These are phyloP conservation scores for Fusarium sarcochroum DNA, from an alignment of 2,329 filamentous ascomycete species.

Conservation along the genomic window DNA sequence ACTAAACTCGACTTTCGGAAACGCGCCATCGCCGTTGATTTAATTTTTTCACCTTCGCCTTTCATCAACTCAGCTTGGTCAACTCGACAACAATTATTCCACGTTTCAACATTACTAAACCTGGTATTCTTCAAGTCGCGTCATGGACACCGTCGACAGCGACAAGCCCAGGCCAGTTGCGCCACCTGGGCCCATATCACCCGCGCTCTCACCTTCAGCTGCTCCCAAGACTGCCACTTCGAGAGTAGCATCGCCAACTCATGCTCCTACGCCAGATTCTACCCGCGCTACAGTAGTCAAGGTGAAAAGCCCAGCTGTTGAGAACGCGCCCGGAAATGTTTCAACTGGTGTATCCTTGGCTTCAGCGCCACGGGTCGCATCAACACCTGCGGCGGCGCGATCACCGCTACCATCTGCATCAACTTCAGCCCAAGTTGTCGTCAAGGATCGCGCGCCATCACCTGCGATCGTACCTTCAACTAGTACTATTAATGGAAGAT, in stretches of 20 bases:
- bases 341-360: slow-evolving; percentile 16
- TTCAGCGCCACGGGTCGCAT: slow-evolving; percentile 19
- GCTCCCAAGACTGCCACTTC: slow-evolving; percentile 38
- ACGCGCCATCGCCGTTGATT: slow-evolving; percentile 21
- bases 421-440: slow-evolving; percentile 30
- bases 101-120: slow-evolving; percentile 17
- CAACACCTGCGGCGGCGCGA: slow-evolving; percentile 22
- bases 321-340: slow-evolving; percentile 22
- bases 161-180: slow-evolving; percentile 48
- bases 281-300: slow-evolving; percentile 34
- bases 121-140: slow-evolving; percentile 30
- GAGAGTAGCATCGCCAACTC: slow-evolving; percentile 40
- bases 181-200: slow-evolving; percentile 48
- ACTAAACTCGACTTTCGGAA: slow-evolving; percentile 18
- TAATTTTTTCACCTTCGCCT: background rate
- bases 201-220: slow-evolving; percentile 44
- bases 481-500: slow-evolving; percentile 29
- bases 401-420: slow-evolving; percentile 30
- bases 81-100: slow-evolving; percentile 18
- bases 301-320: slow-evolving; percentile 32
- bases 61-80: background rate
- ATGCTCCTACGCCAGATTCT: slow-evolving; percentile 43
- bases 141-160: slow-evolving; percentile 46
- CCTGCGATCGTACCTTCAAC: slow-evolving; percentile 20
- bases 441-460: slow-evolving; percentile 39